Evolutionary conservation across 352 stramenopile species (phyloP).

Genomic region (Chrysophaeum taylorii): DNA sequence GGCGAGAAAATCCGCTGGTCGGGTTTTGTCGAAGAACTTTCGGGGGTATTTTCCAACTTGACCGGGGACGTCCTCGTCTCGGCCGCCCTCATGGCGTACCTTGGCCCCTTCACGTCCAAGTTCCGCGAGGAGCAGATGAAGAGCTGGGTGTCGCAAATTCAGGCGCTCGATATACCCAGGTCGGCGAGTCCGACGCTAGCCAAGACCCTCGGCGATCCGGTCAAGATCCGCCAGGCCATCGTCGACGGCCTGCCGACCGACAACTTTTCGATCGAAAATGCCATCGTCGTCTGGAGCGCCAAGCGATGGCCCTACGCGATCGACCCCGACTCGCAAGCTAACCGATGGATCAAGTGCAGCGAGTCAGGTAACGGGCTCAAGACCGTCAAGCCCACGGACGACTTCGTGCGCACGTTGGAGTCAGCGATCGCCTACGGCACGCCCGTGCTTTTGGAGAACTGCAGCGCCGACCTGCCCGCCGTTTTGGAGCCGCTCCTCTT

Average conservation of each 20-base stretch:
- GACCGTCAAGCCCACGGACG: conserved; percentile 77
- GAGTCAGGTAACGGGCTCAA: conserved; percentile 70
- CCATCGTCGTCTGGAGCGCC: conserved; percentile 84
- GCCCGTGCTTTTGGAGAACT: conserved; percentile 81
- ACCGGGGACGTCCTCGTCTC: conserved; percentile 78
- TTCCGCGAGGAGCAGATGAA: conserved; percentile 69
- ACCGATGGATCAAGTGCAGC: conserved; percentile 90
- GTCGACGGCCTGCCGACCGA: conserved; percentile 83
- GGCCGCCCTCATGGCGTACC: conserved; percentile 77
- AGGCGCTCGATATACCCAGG: background rate
- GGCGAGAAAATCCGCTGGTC: conserved; percentile 83
- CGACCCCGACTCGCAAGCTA: conserved; percentile 80
- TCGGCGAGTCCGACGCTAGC: background rate
- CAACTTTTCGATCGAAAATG: conserved; percentile 82
- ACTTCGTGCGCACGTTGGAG: conserved; percentile 83
- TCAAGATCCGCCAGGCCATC: conserved; percentile 82
- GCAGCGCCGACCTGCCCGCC: conserved; percentile 79
- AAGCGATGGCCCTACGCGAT: conserved; percentile 86
- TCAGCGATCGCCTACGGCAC: conserved; percentile 83
- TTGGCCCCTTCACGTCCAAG: conserved; percentile 79
- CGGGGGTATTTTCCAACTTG: conserved; percentile 65
- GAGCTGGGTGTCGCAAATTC: conserved; percentile 41
- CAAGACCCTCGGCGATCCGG: conserved; percentile 59
- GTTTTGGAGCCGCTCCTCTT: conserved; percentile 81
- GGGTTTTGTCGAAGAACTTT: conserved; percentile 54